Percentiles rank a stretch among this genome's conserved stretches.
These are phyloP conservation scores for Gamarada debralockiae DNA, from an alignment of 495 filamentous ascomycete genomes.

Conservation along the genomic window DNA sequence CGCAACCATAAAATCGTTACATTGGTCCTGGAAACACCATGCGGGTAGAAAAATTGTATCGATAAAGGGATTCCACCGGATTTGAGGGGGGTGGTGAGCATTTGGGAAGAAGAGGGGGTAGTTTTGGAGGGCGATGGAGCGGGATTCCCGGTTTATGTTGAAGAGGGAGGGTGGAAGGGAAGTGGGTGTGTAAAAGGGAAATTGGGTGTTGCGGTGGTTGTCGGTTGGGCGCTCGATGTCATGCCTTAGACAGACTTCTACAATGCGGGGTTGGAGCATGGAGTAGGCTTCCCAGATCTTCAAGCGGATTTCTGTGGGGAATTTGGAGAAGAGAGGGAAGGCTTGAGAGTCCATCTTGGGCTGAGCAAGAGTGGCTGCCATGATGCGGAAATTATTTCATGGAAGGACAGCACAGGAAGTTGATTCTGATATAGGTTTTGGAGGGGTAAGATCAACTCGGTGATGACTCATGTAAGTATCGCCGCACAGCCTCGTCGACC, in stretches of 20 bases:
- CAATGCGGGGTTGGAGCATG: not conserved
- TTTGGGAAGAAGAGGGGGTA: slow-evolving; percentile 10
- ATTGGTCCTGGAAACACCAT: slow-evolving; percentile 5
- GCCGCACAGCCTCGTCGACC: too few species aligned
- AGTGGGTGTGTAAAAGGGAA: slow-evolving; percentile 4
- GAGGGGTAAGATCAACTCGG: too few species aligned
- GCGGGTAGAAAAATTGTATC: slow-evolving; percentile 14
- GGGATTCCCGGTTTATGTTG: slow-evolving; percentile 2
- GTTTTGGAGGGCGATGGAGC: slow-evolving; percentile 3
- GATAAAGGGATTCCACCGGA: slow-evolving; percentile 6
- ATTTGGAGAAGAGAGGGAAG: not conserved
- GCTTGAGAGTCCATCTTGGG: too few species aligned
- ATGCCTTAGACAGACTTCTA: slow-evolving; percentile 5
- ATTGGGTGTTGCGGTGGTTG: not conserved
- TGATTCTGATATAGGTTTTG: too few species aligned
- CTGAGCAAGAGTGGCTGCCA: too few species aligned
- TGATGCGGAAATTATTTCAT: too few species aligned
- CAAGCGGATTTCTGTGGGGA: not conserved
- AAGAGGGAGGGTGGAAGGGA: not conserved
- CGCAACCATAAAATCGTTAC: not conserved
- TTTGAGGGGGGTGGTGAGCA: not conserved
- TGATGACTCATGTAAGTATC: too few species aligned
- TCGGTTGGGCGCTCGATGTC: not conserved
- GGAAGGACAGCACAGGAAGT: too few species aligned
- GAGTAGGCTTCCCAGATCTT: not conserved